Percentiles rank a stretch among this genome's conserved stretches.
Conservation (phyloP, 441 rosid genomes). For the Erodium texanum region DNA sequence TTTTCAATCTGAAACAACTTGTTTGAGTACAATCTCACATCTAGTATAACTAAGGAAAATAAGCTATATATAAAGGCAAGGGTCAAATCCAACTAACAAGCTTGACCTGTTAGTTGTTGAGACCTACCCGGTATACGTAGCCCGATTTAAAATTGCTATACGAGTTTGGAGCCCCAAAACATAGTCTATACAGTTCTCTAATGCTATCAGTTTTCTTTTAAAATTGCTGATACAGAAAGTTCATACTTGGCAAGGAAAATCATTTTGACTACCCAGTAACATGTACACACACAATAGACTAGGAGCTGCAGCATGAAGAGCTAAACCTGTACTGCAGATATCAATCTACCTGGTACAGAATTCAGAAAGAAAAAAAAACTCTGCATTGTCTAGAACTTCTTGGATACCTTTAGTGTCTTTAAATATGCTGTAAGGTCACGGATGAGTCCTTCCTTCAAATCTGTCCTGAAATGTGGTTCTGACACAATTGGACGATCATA, state of each 20-base stretch:
- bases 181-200: background rate
- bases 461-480: constrained; percentile 43
- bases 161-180: background rate
- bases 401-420: constrained; percentile 56
- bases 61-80: no score
- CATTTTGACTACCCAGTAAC: background rate
- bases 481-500: constrained; percentile 42
- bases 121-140: no score
- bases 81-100: no score
- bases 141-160: background rate
- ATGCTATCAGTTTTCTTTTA: background rate
- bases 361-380: constrained; percentile 3
- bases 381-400: background rate
- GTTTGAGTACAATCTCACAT: no score
- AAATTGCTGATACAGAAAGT: background rate
- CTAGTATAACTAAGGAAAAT: no score
- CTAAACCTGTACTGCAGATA: background rate
- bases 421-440: constrained; percentile 58
- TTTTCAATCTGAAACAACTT: background rate
- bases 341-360: background rate
- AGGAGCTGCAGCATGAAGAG: background rate
- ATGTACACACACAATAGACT: background rate
- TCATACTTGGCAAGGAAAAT: background rate
- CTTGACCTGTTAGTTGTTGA: no score
- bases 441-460: constrained; percentile 48